A percentile compares a stretch with the other conserved stretches of the same genome.
Evolutionary conservation across 140 eudicot species (phyloP).

Genomic region (Anethum foeniculum): DNA sequence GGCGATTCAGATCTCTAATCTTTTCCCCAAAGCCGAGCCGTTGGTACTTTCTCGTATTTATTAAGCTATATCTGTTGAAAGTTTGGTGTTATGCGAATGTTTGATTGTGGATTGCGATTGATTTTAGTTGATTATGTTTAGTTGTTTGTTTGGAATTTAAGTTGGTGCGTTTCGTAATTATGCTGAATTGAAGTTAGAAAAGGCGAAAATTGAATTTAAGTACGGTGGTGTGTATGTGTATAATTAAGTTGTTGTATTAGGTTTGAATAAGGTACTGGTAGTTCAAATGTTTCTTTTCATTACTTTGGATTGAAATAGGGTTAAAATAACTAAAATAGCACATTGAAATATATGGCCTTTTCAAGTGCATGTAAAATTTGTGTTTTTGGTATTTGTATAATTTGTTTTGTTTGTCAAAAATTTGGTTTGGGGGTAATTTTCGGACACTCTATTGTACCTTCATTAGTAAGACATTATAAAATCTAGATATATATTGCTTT

Average conservation of each 20-base stretch:
- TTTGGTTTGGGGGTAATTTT: background rate
- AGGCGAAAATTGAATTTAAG: background rate
- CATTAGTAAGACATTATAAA: background rate
- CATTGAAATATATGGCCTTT: no score
- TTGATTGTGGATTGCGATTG: background rate
- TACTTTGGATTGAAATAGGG: no score
- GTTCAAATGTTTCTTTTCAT: no score
- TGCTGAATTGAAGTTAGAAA: background rate
- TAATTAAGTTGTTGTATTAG: background rate
- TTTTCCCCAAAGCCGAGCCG: constrained; percentile 67
- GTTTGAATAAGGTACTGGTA: background rate
- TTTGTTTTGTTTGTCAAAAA: background rate
- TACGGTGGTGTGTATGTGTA: background rate
- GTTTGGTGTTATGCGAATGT: background rate
- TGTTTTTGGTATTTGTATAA: background rate
- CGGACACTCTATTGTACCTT: background rate
- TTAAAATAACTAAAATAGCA: no score
- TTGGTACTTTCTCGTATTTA: constrained; percentile 31
- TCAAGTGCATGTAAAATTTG: background rate
- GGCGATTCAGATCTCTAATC: constrained; percentile 76
- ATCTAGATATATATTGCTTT: background rate
- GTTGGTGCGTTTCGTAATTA: background rate
- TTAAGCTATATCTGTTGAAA: background rate
- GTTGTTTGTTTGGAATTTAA: background rate
- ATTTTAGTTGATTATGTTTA: background rate